A percentile compares a stretch with the other conserved stretches of the same genome.
Conservation (phyloP, 768 basidiomycete genomes). For the Suillus subaureus region DNA sequence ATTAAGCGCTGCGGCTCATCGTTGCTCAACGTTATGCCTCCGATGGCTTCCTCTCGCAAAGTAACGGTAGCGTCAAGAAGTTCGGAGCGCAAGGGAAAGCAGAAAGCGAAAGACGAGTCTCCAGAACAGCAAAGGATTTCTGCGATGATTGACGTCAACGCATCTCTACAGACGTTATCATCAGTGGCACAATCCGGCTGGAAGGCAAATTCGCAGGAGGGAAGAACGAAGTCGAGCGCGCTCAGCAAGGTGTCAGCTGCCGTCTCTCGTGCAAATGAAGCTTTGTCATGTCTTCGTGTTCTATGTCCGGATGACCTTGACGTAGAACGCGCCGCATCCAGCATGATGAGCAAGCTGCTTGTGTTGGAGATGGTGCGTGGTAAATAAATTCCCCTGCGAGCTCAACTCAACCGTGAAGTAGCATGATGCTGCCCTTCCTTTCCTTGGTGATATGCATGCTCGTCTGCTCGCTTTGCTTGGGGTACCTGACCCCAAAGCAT, state of each 20-base stretch:
- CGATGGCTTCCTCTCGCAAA: too few relatives aligned
- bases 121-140: constrained; percentile 41
- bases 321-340: too few relatives aligned
- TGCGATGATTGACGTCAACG: constrained; percentile 68
- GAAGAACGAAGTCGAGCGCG: constrained; percentile 17
- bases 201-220: constrained; percentile 39
- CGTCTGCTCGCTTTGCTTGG: constrained; percentile 33
- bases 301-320: too few relatives aligned
- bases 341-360: too few relatives aligned
- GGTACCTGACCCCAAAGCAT: not conserved
- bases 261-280: not conserved
- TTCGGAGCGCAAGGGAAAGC: too few relatives aligned
- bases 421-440: constrained; percentile 52
- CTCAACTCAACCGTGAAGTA: constrained; percentile 25
- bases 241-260: constrained; percentile 39
- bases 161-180: constrained; percentile 60
- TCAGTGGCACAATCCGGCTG: constrained; percentile 57
- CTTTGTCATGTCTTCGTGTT: too few relatives aligned
- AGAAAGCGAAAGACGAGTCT: not conserved
- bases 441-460: constrained; percentile 50
- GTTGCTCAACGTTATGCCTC: too few relatives aligned
- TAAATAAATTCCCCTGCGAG: not conserved
- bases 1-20: too few relatives aligned
- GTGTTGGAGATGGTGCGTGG: constrained; percentile 68
- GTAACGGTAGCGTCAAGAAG: too few relatives aligned